Evolutionary conservation across 768 basidiomycete genomes (phyloP).

Genomic region (Steccherinum ochraceum): DNA sequence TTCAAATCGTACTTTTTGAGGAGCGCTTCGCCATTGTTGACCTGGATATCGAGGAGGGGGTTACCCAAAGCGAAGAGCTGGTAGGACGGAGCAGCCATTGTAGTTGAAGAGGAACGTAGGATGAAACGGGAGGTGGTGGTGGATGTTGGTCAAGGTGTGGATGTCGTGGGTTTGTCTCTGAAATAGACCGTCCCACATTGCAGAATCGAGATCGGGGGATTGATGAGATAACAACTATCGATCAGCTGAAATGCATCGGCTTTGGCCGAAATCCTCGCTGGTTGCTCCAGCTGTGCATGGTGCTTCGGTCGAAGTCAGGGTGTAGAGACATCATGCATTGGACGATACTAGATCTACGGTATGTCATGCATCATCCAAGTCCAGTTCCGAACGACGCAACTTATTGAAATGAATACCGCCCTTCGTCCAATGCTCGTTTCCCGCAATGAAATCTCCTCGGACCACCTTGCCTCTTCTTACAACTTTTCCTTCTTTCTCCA

Average conservation of each 20-base stretch:
- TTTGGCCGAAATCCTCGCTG: too few species aligned
- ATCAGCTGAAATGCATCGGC: too few species aligned
- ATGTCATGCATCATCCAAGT: too few species aligned
- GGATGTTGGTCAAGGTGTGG: background rate
- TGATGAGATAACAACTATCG: too few species aligned
- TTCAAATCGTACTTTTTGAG: constrained; percentile 88
- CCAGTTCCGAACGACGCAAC: too few species aligned
- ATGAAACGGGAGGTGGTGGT: background rate
- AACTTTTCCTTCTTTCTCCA: constrained; percentile 36
- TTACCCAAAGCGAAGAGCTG: constrained; percentile 89
- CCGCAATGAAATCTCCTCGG: constrained; percentile 53
- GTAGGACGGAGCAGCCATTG: constrained; percentile 44
- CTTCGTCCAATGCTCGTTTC: constrained; percentile 56
- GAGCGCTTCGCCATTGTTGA: constrained; percentile 75
- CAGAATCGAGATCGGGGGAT: background rate
- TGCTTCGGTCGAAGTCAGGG: too few species aligned
- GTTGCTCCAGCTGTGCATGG: too few species aligned
- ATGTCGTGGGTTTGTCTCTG: too few species aligned
- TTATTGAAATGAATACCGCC: constrained; percentile 32
- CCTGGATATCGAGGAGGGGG: constrained; percentile 95
- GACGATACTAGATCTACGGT: too few species aligned
- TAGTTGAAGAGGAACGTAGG: background rate
- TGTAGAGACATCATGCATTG: too few species aligned
- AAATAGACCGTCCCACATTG: too few species aligned
- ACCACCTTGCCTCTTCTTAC: constrained; percentile 49